Conservation (phyloP, 352 stramenopile species). For the Globisporangium cederbergense region DNA sequence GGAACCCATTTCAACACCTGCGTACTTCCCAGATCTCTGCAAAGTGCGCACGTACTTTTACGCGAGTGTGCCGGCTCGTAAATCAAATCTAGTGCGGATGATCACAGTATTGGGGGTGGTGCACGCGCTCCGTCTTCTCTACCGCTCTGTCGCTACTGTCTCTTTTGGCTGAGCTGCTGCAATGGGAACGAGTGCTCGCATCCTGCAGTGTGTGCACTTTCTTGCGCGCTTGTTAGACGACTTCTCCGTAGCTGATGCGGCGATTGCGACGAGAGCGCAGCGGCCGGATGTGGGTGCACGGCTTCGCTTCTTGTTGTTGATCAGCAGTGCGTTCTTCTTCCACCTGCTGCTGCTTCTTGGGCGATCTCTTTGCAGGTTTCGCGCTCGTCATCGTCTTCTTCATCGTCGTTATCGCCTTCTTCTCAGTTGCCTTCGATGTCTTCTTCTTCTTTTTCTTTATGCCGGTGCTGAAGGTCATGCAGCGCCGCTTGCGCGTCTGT, state of each 20-base stretch:
- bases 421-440: background rate
- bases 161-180: too few species aligned
- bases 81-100: too few species aligned
- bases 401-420: background rate
- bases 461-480: slow-evolving; percentile 1
- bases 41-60: too few species aligned
- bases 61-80: too few species aligned
- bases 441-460: slow-evolving; percentile 2
- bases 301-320: background rate
- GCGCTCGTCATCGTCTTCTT: background rate
- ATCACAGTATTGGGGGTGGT: too few species aligned
- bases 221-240: background rate
- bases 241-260: slow-evolving; percentile 10
- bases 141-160: too few species aligned
- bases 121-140: too few species aligned
- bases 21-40: too few species aligned
- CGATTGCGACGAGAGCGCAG: slow-evolving; percentile 6
- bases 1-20: too few species aligned
- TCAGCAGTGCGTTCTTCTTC: background rate
- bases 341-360: background rate
- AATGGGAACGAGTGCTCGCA: background rate
- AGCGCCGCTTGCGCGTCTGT: background rate
- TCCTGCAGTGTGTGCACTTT: background rate
- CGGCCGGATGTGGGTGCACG: background rate
- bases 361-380: background rate